Base-by-base conservation (phyloP, 2,329 filamentous ascomycete genomes). In the Botrytis elliptica region DNA sequence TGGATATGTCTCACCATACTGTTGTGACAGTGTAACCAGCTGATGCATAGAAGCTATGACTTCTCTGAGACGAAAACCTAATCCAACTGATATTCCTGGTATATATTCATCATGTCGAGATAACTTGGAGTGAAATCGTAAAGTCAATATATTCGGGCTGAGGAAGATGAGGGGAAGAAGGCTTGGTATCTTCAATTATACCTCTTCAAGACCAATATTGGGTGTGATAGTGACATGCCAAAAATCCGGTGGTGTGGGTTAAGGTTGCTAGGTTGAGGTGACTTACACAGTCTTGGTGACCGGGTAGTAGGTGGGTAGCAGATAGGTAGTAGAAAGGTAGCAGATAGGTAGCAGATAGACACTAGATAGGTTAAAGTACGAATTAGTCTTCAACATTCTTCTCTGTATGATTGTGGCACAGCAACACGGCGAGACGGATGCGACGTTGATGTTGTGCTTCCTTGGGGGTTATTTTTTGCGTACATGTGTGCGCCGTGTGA, bases 111-210 rank as follows among this genome's bases (percentile, higher is more conserved):
- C 29, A 10, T 63, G n/a, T 42, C 14, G 25, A 63, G 59, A 63
- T 20, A 62, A 25, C 33, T 25, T 25, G 22, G 3, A 42, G 60
- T 42, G 36, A 18, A 60, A 22, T 22, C 18, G 29, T 36, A 22
- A 36, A 60, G 18, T 25, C 52, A 36, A 22, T 25, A 36, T 22
- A n/a, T 36, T 71, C 66, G 62, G 70, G 29, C 62, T 46, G 49
- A 72, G 40, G 38, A 67, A 72, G 40, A 67, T 59, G 49, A 67
- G 62, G 70, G 70, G 70, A 49, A 63, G 38, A 62, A 60, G 65
- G 46, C 65, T 68, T 68, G 52, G 46, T 36, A 68, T 42, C 40
- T 29, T 64, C 60, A 42, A 16, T 3, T 29, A 29, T 29, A 16
- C 25, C 36, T 62, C 36, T 33, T 9, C 12, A 29, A 36, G 29